A percentile compares a stretch with the other conserved stretches of the same genome.
Evolutionary conservation across 176 grass and related monocot species (phyloP).

Genomic region (Thalia dealbata): DNA sequence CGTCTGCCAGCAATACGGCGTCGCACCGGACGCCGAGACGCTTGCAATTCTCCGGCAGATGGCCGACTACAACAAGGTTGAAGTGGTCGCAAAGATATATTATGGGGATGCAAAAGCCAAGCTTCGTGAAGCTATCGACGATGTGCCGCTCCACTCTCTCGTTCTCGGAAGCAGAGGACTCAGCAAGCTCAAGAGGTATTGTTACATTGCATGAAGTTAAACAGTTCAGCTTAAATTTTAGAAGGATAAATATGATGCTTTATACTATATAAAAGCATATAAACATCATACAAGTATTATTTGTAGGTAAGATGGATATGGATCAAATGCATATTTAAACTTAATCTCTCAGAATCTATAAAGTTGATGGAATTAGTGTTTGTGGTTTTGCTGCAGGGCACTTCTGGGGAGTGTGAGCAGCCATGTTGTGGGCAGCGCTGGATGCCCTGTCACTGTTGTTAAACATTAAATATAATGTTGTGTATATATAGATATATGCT

Average conservation of each 20-base stretch:
- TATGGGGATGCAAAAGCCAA: slow-evolving; percentile 52
- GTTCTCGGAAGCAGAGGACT: slow-evolving; percentile 56
- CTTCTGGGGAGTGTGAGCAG: slow-evolving; percentile 70
- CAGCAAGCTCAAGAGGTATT: slow-evolving; percentile 53
- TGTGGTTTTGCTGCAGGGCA: slow-evolving; percentile 29
- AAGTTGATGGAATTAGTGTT: not conserved
- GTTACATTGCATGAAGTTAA: no score
- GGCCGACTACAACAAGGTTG: slow-evolving; percentile 38
- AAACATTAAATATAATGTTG: no score
- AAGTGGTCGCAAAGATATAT: slow-evolving; percentile 54
- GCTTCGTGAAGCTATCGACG: slow-evolving; percentile 37
- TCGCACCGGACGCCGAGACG: slow-evolving; percentile 48
- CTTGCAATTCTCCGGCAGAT: slow-evolving; percentile 43
- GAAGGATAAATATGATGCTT: not conserved
- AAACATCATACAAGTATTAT: not conserved
- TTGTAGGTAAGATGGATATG: not conserved
- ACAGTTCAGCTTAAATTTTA: no score
- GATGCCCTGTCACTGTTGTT: slow-evolving; percentile 63
- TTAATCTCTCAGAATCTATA: not conserved
- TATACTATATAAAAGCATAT: not conserved
- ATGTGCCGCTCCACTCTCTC: slow-evolving; percentile 43
- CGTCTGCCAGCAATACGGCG: slow-evolving; percentile 47
- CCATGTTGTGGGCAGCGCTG: slow-evolving; percentile 37
- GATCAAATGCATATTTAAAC: not conserved
- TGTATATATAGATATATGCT: no score